Evolutionary conservation across 306 rosid species (phyloP).

Genomic region (Urtica urens): DNA sequence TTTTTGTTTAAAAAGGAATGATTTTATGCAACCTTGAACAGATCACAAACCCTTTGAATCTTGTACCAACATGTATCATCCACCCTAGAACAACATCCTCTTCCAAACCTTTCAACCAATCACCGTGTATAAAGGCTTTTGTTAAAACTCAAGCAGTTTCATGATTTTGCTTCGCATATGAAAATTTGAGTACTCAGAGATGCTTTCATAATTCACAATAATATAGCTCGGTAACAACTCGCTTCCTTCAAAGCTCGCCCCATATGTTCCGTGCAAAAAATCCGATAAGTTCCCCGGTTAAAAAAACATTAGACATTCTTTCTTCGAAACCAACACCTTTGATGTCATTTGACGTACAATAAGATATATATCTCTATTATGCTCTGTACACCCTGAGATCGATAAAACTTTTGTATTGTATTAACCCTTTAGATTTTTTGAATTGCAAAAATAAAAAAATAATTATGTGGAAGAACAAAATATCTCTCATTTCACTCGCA

Average conservation of each 20-base stretch:
- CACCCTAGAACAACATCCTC: neutral
- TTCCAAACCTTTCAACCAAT: neutral
- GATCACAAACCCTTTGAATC: neutral
- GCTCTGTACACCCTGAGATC: neutral
- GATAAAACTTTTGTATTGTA: too few species aligned
- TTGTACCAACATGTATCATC: neutral
- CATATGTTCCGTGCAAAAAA: neutral
- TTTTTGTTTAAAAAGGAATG: too few species aligned
- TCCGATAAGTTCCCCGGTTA: neutral
- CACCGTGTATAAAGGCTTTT: neutral
- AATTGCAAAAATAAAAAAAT: too few species aligned
- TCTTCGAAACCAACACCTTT: constrained; percentile 1
- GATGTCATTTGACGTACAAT: neutral
- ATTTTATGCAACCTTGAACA: neutral
- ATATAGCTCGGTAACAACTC: constrained; percentile 1
- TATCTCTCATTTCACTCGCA: too few species aligned
- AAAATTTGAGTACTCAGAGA: constrained; percentile 7
- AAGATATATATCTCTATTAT: neutral
- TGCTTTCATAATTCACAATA: constrained; percentile 6
- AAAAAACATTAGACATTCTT: neutral
- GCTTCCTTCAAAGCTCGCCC: neutral
- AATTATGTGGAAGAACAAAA: too few species aligned
- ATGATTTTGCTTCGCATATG: constrained; percentile 1
- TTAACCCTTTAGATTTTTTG: too few species aligned
- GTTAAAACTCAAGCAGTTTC: too few species aligned